phyloP scores from a whole-genome alignment of 1,284 basidiomycete genomes.

The Pyrrhoderma noxium region DNA sequence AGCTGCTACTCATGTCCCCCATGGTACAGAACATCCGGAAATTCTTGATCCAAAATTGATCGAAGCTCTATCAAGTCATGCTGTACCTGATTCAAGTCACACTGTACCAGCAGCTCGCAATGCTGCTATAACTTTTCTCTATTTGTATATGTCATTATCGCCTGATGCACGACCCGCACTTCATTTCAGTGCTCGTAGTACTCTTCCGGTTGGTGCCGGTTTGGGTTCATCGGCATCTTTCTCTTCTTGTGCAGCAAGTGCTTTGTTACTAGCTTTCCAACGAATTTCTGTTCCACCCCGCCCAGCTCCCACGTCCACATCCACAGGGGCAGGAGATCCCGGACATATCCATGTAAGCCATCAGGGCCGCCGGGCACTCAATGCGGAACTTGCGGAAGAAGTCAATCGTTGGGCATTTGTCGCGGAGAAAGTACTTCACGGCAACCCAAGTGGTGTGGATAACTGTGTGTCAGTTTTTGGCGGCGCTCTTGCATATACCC shows the following conservation, averaged over 20 bases:
- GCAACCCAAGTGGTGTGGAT: slow-evolving; percentile 96
- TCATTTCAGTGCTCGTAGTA: slow-evolving; percentile 80
- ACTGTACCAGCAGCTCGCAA: slow-evolving; percentile 48
- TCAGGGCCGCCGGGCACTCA: slow-evolving; percentile 56
- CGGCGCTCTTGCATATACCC: slow-evolving; percentile 88
- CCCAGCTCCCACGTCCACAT: slow-evolving; percentile 37
- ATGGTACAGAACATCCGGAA: slow-evolving; percentile 53
- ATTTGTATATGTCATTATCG: slow-evolving; percentile 84
- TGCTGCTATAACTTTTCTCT: slow-evolving; percentile 83
- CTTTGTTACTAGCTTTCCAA: slow-evolving; percentile 68
- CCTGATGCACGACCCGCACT: slow-evolving; percentile 52
- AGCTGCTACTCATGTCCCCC: slow-evolving; percentile 46
- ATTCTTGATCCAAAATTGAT: slow-evolving; percentile 65
- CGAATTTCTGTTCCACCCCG: slow-evolving; percentile 49
- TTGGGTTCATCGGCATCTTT: slow-evolving; percentile 96
- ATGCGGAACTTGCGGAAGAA: slow-evolving; percentile 55
- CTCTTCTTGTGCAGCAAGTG: slow-evolving; percentile 79
- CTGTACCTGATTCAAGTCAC: slow-evolving; percentile 38
- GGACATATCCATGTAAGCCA: slow-evolving; percentile 58
- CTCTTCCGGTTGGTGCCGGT: slow-evolving; percentile 98
- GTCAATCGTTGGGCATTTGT: slow-evolving; percentile 94
- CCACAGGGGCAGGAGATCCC: slow-evolving; percentile 27
- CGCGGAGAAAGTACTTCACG: slow-evolving; percentile 94
- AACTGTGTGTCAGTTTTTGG: slow-evolving; percentile 93
- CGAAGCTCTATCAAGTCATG: slow-evolving; percentile 53